Base-by-base conservation (phyloP, 202 grass and related monocot genomes). In the Schoenoplectus tabernaemontani region DNA sequence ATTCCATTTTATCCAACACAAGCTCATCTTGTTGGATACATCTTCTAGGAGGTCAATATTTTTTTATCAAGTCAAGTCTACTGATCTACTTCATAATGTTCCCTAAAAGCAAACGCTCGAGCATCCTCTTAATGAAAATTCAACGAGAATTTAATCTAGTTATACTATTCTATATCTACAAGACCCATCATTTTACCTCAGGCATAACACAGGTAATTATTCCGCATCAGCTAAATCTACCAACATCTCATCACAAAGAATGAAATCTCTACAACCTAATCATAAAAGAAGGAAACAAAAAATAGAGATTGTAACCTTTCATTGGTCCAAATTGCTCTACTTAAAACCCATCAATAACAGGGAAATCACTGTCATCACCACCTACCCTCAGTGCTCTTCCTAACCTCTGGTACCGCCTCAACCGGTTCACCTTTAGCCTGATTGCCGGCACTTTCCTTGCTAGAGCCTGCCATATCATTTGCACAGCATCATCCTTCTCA, bases 391-490 rank as follows among this genome's bases (percentile, higher is more conserved):
- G 73, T 2, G 59, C 79, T 82, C 79, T 68, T 7, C 78, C 61
- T 44, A 78, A 94, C 78, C 67, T 87, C 42, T 87, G 78, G 74
- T 91, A 92, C 58, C 94, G 84, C 69, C 74, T 92, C 41, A 84
- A 87, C 79, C 89, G 89, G 62, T 94, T 89, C 8, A 88, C 43
- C 75, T 94, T 98, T 73, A 90, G 81, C 34, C 79, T 64, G 13
- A 94, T 89, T 19, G 74, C 30, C 0, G 95, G 95, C 11, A 94
- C 89, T 51, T 86, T 92, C 64, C 95, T 85, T 38, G 89, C 88
- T 69, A 98, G 84, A 57, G 95, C 78, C 62, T 90, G 86, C 91
- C 89, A 98, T 44, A 98, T 90, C 95, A 98, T 98, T 64, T 98
- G 95, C 8, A 92, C 95, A 1, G 95, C 91, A 77, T 94, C 89